These are phyloP conservation scores for Parachlorella kessleri DNA, from an alignment of 139 green algal species.

Conservation along the genomic window DNA sequence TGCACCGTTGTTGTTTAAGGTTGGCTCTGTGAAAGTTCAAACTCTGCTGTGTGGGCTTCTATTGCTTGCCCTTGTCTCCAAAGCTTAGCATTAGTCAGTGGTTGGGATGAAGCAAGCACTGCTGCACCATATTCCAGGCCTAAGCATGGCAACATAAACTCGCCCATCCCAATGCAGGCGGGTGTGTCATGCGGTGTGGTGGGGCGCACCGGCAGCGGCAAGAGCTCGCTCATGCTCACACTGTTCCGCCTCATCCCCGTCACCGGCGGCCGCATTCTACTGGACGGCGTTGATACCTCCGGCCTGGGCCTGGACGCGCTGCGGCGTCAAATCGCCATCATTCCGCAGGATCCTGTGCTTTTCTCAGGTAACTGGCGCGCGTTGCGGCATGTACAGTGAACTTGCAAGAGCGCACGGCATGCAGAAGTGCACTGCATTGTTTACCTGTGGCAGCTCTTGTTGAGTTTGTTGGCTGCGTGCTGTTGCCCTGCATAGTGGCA, in stretches of 20 bases:
- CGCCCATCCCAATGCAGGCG: slow-evolving; percentile 24
- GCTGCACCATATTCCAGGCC: too few species aligned
- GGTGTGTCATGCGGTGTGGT: slow-evolving; percentile 69
- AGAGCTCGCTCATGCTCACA: slow-evolving; percentile 79
- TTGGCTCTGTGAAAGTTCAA: neutral
- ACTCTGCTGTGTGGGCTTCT: too few species aligned
- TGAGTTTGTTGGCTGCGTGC: too few species aligned
- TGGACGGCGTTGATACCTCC: slow-evolving; percentile 76
- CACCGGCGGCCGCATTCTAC: slow-evolving; percentile 58
- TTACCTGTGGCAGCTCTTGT: too few species aligned
- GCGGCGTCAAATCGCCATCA: slow-evolving; percentile 79
- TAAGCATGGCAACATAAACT: too few species aligned
- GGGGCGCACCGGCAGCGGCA: slow-evolving; percentile 81
- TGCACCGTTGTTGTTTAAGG: neutral
- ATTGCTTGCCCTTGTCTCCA: too few species aligned
- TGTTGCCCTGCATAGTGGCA: too few species aligned
- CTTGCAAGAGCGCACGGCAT: neutral
- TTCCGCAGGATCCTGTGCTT: slow-evolving; percentile 81
- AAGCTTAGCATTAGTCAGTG: too few species aligned
- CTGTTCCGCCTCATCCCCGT: slow-evolving; percentile 86
- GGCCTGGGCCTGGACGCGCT: slow-evolving; percentile 75
- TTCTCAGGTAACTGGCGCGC: slow-evolving; percentile 66
- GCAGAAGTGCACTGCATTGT: neutral
- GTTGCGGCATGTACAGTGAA: too few species aligned
- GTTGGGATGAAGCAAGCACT: too few species aligned